Evolutionary conservation across 495 filamentous ascomycete genomes (phyloP).

Genomic region (Neurospora sp.): DNA sequence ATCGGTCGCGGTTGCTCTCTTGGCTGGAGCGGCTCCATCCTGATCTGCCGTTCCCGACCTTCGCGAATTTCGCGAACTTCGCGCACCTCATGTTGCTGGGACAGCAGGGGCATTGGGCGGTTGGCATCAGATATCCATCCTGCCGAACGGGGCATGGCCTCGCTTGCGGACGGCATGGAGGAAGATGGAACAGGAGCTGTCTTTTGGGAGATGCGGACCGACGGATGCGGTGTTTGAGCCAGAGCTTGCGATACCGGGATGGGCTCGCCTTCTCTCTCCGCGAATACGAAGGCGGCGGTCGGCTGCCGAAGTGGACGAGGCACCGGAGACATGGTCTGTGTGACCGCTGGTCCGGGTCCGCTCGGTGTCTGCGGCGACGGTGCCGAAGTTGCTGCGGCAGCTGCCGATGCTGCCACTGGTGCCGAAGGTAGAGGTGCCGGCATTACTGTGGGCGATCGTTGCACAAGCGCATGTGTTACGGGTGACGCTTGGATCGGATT

Average conservation of each 20-base stretch:
- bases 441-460: constrained; percentile 8
- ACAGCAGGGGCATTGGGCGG: constrained; percentile 11
- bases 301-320: constrained; percentile 29
- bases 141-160: constrained; percentile 14
- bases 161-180: constrained; percentile 12
- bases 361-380: constrained; percentile 1
- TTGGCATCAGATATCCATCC: constrained; percentile 13
- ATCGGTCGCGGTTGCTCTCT: constrained; percentile 22
- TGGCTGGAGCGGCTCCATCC: constrained; percentile 12
- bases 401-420: constrained; percentile 1
- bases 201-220: constrained; percentile 20
- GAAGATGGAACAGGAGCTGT: constrained; percentile 6
- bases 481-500: constrained; percentile 27
- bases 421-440: constrained; percentile 6
- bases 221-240: constrained; percentile 2
- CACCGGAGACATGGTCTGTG: constrained; percentile 30
- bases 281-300: constrained; percentile 18
- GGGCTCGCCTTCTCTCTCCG: constrained; percentile 20
- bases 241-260: not conserved
- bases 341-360: constrained; percentile 7
- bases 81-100: constrained; percentile 10
- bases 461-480: constrained; percentile 14
- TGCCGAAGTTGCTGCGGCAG: constrained; percentile 2
- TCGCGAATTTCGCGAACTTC: constrained; percentile 8
- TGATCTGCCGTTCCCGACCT: constrained; percentile 19